phyloP scores from a whole-genome alignment of 2,329 filamentous ascomycete genomes.

The Claviceps monticola region DNA sequence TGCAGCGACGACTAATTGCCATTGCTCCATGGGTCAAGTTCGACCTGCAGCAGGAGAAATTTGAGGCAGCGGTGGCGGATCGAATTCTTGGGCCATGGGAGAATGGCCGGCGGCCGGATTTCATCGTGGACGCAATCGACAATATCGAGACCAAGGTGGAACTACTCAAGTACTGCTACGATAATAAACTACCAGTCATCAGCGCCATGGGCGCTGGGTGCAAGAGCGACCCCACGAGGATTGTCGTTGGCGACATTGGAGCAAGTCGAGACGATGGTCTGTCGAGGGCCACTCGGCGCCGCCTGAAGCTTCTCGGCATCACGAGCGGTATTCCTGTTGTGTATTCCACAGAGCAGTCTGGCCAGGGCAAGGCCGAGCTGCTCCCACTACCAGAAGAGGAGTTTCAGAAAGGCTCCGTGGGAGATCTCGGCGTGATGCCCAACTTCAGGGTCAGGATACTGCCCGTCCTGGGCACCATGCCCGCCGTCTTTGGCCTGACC shows the following conservation, averaged over 20 bases:
- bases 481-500: constrained; percentile 84
- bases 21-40: constrained; percentile 87
- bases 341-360: constrained; percentile 81
- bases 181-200: constrained; percentile 66
- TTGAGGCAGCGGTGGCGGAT: constrained; percentile 52
- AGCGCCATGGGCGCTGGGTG: constrained; percentile 94
- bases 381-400: constrained; percentile 80
- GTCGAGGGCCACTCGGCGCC: constrained; percentile 68
- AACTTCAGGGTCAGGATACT: constrained; percentile 93
- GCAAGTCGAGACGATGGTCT: constrained; percentile 77
- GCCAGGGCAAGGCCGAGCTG: constrained; percentile 80
- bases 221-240: constrained; percentile 72
- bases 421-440: constrained; percentile 74
- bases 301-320: constrained; percentile 65
- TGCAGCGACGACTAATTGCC: constrained; percentile 66
- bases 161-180: constrained; percentile 75
- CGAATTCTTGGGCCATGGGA: constrained; percentile 54
- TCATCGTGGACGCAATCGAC: constrained; percentile 93
- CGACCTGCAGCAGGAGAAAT: constrained; percentile 75
- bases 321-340: constrained; percentile 79
- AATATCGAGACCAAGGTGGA: constrained; percentile 96
- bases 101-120: constrained; percentile 56
- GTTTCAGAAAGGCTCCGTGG: constrained; percentile 71
- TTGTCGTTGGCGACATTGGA: constrained; percentile 86
- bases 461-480: constrained; percentile 92